A percentile compares a stretch with the other conserved stretches of the same genome.
phyloP scores from a whole-genome alignment of 1,284 basidiomycete species.

The Rhizoctonia solani region DNA sequence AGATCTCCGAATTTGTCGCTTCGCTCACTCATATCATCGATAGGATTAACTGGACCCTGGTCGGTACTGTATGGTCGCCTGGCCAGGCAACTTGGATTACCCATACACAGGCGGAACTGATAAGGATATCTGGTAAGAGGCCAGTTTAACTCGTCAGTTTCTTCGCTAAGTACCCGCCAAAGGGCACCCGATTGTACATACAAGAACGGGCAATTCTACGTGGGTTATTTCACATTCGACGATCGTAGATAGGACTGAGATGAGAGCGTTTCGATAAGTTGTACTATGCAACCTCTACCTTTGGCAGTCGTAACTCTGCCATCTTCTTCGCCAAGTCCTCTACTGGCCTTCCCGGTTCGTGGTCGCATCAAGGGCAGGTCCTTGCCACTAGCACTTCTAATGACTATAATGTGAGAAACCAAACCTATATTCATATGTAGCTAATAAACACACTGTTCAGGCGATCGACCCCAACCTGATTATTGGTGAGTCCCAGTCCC shows the following conservation, averaged over 20 bases:
- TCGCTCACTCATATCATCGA: not conserved
- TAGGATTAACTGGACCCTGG: conserved; percentile 49
- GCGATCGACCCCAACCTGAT: conserved; percentile 55
- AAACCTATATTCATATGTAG: not conserved
- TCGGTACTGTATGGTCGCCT: conserved; percentile 56
- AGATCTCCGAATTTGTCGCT: no score
- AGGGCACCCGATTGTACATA: conserved; percentile 60
- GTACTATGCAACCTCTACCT: conserved; percentile 45
- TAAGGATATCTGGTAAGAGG: conserved; percentile 44
- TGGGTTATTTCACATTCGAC: conserved; percentile 40
- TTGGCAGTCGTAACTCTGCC: conserved; percentile 42
- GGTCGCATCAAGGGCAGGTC: conserved; percentile 55
- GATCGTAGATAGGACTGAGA: not conserved
- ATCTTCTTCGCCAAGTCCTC: conserved; percentile 43
- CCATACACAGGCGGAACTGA: conserved; percentile 55
- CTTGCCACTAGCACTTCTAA: conserved; percentile 50
- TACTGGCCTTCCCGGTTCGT: conserved; percentile 47
- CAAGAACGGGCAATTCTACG: conserved; percentile 52
- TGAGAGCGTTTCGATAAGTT: conserved; percentile 38
- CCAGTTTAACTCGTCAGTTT: not conserved
- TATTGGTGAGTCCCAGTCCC: conserved; percentile 16
- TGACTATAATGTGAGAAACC: conserved; percentile 55
- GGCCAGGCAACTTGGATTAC: conserved; percentile 55
- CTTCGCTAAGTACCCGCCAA: not conserved
- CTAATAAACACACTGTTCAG: conserved; percentile 42